Evolutionary conservation across 2,329 filamentous ascomycete genomes (phyloP), one percentile per base, ranked within the genome.

Genomic region (Fusarium acutatum): DNA sequence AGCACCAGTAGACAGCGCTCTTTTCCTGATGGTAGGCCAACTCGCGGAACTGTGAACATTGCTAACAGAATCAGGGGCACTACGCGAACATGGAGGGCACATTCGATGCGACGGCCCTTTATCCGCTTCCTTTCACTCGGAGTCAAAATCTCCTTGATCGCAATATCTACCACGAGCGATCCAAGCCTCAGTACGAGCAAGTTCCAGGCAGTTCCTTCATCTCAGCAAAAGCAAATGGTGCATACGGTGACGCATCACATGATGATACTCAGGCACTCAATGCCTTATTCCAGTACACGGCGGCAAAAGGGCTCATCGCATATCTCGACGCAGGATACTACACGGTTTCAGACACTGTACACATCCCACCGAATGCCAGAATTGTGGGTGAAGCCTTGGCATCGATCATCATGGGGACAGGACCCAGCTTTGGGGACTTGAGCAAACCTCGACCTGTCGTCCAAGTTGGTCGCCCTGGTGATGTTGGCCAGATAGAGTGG

Each of bases 131-230:
- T 10, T 54, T 57, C 8, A 38, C 53, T 35, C 67, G 78, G 17
- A 79, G 71, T 50, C 37, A 41, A 14, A 74, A 77, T 14, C 88
- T 96, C 6, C 83, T 93, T 5, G 83, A 87, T 49, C 81, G 82
- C 20, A 79, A 79, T 22, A 82, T 85, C 30, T 90, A 93, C 79
- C 95, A 93, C 79, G 90, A 93, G 77, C 89, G 91, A 24, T 92
- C 93, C 74, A 94, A 81, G 86, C 94, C 94, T 11, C 89, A 94
- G 74, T 97, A 96, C 79, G 88, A 90, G 63, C 81, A 86, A 34
- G 77, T 91, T 7, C 83, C 89, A 1, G 85, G 86, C 4, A 85
- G 85, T 5, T 85, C 87, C 12, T 94, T 96, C 79, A 80, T 94
- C 75, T 93, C 90, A 65, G 90, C 94, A 77, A 93, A 93, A 74